phyloP scores from a whole-genome alignment of 2,329 filamentous ascomycete species.

The Hypoxylon sp. region DNA sequence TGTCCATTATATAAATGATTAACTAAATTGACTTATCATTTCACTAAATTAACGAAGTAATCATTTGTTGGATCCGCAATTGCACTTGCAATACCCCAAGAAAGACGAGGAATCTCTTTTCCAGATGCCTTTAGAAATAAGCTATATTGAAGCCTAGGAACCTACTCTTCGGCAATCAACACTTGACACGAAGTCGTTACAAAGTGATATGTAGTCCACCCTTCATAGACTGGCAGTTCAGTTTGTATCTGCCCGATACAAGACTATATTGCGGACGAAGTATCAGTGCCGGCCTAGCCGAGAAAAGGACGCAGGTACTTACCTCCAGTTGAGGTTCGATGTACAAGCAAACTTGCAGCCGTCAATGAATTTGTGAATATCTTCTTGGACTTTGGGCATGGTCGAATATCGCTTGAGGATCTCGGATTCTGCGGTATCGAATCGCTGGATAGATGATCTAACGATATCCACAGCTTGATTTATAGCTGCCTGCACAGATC shows the following conservation, averaged over 20 bases:
- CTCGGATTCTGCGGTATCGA: constrained; percentile 29
- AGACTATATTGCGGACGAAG: constrained; percentile 6
- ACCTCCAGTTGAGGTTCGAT: constrained; percentile 42
- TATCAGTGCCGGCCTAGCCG: neutral
- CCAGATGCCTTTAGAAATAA: neutral
- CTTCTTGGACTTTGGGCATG: constrained; percentile 15
- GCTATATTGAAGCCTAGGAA: neutral
- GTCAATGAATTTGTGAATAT: constrained; percentile 32
- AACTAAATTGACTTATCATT: neutral
- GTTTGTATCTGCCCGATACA: constrained; percentile 26
- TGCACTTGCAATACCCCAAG: neutral
- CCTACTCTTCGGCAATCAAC: neutral
- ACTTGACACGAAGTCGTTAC: constrained; percentile 3
- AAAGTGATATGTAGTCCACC: constrained; percentile 29
- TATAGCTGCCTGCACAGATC: constrained; percentile 36
- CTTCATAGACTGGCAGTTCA: constrained; percentile 29
- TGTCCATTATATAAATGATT: neutral
- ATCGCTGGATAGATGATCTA: constrained; percentile 12
- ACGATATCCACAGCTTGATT: constrained; percentile 26
- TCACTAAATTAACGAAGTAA: neutral
- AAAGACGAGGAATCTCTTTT: neutral
- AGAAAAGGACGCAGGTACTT: neutral
- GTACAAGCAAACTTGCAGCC: constrained; percentile 40
- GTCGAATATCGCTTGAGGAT: constrained; percentile 23
- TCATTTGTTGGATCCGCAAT: neutral